phyloP scores from a whole-genome alignment of 23 red algal genomes.

The Gracilaria domingensis region DNA sequence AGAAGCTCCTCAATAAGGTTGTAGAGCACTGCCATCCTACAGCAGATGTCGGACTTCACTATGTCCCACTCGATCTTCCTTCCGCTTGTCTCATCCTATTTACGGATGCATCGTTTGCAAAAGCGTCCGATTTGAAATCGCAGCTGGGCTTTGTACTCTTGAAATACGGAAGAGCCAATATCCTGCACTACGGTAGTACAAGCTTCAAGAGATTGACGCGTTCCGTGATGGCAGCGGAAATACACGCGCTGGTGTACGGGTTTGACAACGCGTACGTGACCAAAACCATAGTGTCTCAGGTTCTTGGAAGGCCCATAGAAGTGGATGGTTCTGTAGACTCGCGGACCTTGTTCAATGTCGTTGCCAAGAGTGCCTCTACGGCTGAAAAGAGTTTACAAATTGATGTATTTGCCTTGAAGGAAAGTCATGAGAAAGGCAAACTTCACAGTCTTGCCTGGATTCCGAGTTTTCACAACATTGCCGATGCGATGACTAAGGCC shows the following conservation, averaged over 20 bases:
- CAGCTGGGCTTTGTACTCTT: no score
- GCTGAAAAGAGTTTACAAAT: conserved; percentile 33
- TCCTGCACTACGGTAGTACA: not conserved
- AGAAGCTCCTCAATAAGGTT: not conserved
- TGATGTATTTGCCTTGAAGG: conserved; percentile 1
- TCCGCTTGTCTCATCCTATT: conserved; percentile 11
- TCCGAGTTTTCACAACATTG: conserved; percentile 32
- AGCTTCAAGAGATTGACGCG: conserved; percentile 16
- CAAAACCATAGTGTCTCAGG: not conserved
- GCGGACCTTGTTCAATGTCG: conserved; percentile 44
- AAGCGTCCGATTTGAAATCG: no score
- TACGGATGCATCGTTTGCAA: not conserved
- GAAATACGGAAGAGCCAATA: not conserved
- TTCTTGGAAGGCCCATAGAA: not conserved
- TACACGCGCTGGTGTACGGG: conserved; percentile 40
- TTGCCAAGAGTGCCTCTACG: not conserved
- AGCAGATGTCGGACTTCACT: no score
- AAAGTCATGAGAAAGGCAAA: conserved; percentile 36
- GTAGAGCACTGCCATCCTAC: conserved; percentile 1
- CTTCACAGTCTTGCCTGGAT: not conserved
- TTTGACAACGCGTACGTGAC: conserved; percentile 30
- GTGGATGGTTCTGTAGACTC: conserved; percentile 34
- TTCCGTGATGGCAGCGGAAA: conserved; percentile 52
- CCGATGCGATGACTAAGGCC: conserved; percentile 14
- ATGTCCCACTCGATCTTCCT: no score